Base-by-base conservation (phyloP, 352 stramenopile species). In the Phytophthora kernoviae region DNA sequence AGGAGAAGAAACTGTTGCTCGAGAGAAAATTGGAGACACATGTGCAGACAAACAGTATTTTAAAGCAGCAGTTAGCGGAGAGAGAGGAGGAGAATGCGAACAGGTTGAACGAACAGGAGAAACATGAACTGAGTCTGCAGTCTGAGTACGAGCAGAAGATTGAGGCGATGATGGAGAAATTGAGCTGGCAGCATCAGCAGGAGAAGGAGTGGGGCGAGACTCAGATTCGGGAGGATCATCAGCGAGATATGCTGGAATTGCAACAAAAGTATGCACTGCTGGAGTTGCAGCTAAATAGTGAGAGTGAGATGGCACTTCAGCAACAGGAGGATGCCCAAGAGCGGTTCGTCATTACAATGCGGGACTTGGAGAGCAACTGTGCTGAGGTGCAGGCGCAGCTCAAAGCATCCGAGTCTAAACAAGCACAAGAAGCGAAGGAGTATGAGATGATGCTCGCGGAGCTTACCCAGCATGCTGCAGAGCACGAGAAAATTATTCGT, bases 11-110 rank as follows among this genome's bases (percentile, higher is more conserved):
- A n/a, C 21, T 7, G 9, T 18, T 56, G 5, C 0, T 65, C n/a
- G 27, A 63, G 18, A 40, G 14, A 2, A 58, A 70, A 15, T 18
- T 70, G 44, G 61, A 34, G 9, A 17, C 55, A 22, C 43, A 74
- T 64, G 65, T 47, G 17, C 61, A 67, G 45, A 74, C 65, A 14
- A 61, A 36, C 9, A 64, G 45, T 10, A 70, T 70, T 39, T 55
- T 74, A 22, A 59, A 70, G 41, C 61, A 70, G 22, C 60, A 74
- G 21, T 32, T 74, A 41, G 10, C 58, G 10, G 65, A 75, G 34
- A 75, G 61, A 18, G 62, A 67, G 5, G 51, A 73, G 18, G 58
- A 69, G 15, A 17, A 10, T 4, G 22, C 0, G 2, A 50, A 40
- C 15, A 45, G 32, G 49, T 33, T 47, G 37, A 54, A 1, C 43